These are phyloP conservation scores for Colletotrichum viniferum DNA, from an alignment of 2,329 filamentous ascomycete genomes.

Conservation along the genomic window DNA sequence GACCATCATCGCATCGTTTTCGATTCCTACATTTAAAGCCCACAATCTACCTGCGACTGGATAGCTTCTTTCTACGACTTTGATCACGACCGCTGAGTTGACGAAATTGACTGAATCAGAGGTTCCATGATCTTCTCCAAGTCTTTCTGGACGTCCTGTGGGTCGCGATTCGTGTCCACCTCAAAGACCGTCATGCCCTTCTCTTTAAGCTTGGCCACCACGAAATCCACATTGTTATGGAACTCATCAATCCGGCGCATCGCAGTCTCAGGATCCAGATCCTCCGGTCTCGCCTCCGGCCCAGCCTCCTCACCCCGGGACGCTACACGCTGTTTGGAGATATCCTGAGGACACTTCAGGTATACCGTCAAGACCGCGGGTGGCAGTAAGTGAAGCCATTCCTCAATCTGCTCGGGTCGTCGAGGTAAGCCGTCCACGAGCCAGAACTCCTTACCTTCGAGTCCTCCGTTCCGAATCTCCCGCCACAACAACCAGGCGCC, in stretches of 20 bases:
- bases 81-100: accelerated
- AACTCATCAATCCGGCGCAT: background rate
- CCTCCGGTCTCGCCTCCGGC: background rate
- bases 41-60: background rate
- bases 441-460: background rate
- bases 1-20: too few relatives aligned
- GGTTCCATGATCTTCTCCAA: background rate
- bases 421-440: background rate
- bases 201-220: background rate
- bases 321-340: background rate
- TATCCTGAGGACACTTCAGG: background rate
- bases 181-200: background rate
- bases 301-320: background rate
- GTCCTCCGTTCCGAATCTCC: background rate
- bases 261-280: background rate
- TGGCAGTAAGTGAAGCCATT: background rate
- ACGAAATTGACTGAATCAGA: background rate
- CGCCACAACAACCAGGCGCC: background rate
- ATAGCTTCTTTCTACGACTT: background rate
- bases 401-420: background rate
- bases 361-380: background rate
- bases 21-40: background rate
- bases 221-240: background rate
- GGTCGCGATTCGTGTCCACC: background rate
- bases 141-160: background rate